These are phyloP conservation scores for Thermomucor indicae-seudaticae DNA, from an alignment of 371 early-diverging fungal species.

Conservation along the genomic window DNA sequence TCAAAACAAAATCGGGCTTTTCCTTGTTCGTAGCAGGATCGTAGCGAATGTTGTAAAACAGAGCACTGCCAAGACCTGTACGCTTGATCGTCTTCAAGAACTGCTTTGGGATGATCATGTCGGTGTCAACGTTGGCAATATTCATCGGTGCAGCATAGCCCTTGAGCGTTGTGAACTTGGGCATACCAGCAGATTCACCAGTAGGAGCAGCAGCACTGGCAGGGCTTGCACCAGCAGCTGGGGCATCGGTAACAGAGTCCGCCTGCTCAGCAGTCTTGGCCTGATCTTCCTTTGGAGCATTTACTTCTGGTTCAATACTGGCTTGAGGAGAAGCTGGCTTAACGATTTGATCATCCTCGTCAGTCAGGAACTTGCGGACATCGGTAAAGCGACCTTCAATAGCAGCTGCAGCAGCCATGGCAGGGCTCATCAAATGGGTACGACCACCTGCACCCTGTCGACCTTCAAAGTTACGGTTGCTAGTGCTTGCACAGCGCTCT, in stretches of 20 bases:
- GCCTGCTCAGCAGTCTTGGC: conserved; percentile 14
- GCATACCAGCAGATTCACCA: conserved; percentile 50
- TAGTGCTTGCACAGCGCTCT: conserved; percentile 68
- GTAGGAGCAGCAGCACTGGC: conserved; percentile 2
- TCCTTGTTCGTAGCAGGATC: conserved; percentile 44
- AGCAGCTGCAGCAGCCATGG: conserved; percentile 50
- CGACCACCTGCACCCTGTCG: conserved; percentile 66
- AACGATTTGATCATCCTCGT: conserved; percentile 13
- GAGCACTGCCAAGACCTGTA: conserved; percentile 59
- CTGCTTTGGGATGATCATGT: conserved; percentile 74
- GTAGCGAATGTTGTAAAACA: conserved; percentile 60
- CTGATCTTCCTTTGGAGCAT: conserved; percentile 12
- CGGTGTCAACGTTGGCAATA: conserved; percentile 66
- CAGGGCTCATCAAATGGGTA: conserved; percentile 52
- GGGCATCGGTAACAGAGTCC: conserved; percentile 20
- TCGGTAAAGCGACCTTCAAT: conserved; percentile 43
- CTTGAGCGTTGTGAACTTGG: conserved; percentile 53
- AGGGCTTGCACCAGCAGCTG: conserved; percentile 2
- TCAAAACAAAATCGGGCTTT: conserved; percentile 57
- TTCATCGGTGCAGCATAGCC: conserved; percentile 58
- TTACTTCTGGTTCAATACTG: conserved; percentile 9
- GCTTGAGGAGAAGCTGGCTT: conserved; percentile 12
- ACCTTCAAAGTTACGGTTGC: conserved; percentile 73
- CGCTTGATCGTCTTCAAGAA: conserved; percentile 73
- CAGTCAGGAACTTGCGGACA: conserved; percentile 28